These are phyloP conservation scores for Sambucus nigra DNA, from an alignment of 129 eudicot genomes.

Conservation along the genomic window DNA sequence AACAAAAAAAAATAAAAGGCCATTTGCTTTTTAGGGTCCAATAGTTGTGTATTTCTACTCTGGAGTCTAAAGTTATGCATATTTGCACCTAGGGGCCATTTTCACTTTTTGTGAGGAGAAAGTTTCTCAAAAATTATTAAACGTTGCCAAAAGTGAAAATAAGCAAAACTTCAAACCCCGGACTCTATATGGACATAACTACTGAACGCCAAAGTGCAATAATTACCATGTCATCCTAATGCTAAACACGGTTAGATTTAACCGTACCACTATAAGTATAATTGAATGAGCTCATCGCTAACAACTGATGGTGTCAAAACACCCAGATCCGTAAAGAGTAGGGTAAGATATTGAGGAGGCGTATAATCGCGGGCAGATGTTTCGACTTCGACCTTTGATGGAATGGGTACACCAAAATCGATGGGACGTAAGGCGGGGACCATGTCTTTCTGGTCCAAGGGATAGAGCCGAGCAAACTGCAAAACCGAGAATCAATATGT, in stretches of 20 bases:
- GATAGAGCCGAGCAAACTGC: constrained; percentile 96
- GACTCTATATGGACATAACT: no score
- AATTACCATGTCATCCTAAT: no score
- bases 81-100: no score
- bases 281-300: constrained; percentile 89
- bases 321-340: constrained; percentile 87
- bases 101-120: no score
- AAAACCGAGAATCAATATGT: constrained; percentile 1
- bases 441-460: constrained; percentile 96
- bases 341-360: constrained; percentile 84
- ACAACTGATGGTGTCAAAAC: constrained; percentile 91
- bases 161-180: no score
- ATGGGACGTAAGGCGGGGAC: constrained; percentile 81
- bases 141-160: no score
- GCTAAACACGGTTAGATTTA: not conserved
- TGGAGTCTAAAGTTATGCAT: no score
- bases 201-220: no score
- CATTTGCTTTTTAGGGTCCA: no score
- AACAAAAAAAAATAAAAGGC: no score
- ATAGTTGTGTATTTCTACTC: no score
- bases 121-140: no score
- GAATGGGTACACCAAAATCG: constrained; percentile 95
- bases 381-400: constrained; percentile 84
- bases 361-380: constrained; percentile 92
- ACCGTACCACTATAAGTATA: constrained; percentile 36